Evolutionary conservation across 768 basidiomycete genomes (phyloP), one percentile per base, ranked within the genome.

Genomic region (Coprinopsis marcescibilis): DNA sequence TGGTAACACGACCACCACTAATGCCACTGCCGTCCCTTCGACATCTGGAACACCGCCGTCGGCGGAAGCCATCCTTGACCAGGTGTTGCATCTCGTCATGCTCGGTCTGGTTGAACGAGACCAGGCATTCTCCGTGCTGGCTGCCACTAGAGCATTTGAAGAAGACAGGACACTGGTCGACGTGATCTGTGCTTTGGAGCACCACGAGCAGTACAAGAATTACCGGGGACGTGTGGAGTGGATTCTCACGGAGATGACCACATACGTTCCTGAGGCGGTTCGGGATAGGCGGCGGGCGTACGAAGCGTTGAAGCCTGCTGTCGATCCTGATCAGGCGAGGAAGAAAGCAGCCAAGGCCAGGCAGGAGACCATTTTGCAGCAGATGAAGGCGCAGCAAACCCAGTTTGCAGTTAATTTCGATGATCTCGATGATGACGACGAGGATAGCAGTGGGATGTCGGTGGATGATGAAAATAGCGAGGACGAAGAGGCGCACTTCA

Each of bases 381-480:
- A 96, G 66, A 97, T 98, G 81, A 91, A 89, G 57, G 83, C 84
- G 20, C 89, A 93, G 57, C 94, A 97, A 58, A 84, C 82, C 24
- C 86, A 83, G 53, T 90, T 94, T 61, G 81, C 89, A 2, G 75
- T 79, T 59, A 86, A 83, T 53, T 83, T 88, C 48, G 82, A 82
- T 39, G 85, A 89, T 42, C 72, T 70, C 2, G 76, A 79, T 19
- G 86, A 85, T 26, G 80, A 81, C 14, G 83, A 80, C 4, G 84
- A 83, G 4, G 89, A 89, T 1, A 75, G 78, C 6, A 40, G 38
- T 40, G 17, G 20, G 4, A 78, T 54, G 50, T 36, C 33, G 2
- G 48, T 49, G 3, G 83, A 83, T 8, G 88, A 88, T 1, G 76
- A 78, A 2, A 76, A 76, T 57, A 70, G 71, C 26, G 75, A 76